These are phyloP conservation scores for Sporothrix inflata DNA, from an alignment of 2,329 filamentous ascomycete species.

Conservation along the genomic window DNA sequence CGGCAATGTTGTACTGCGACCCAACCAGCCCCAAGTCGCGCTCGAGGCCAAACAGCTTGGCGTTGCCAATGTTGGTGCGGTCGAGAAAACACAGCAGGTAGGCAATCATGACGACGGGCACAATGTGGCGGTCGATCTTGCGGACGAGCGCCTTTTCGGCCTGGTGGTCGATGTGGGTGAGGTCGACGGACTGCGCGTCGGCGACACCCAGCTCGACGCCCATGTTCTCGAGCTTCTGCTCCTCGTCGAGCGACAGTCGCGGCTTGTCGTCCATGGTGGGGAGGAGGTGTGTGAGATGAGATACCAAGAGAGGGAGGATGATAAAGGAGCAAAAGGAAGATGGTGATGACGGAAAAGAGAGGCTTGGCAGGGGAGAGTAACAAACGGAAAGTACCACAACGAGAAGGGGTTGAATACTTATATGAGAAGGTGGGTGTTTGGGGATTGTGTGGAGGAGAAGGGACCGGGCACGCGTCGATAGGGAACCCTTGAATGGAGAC, in stretches of 20 bases:
- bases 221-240: background rate
- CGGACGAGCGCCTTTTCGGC: conserved; percentile 25
- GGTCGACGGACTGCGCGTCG: background rate
- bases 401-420: background rate
- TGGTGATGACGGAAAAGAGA: background rate
- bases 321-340: background rate
- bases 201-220: background rate
- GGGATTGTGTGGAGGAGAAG: background rate
- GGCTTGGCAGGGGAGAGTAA: background rate
- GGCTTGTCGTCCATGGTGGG: conserved; percentile 16
- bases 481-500: background rate
- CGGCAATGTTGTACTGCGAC: conserved; percentile 71
- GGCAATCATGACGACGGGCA: conserved; percentile 15
- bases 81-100: conserved; percentile 27
- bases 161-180: conserved; percentile 24
- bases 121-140: conserved; percentile 23
- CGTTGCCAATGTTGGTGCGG: conserved; percentile 72
- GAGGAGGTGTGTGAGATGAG: too few relatives aligned
- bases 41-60: conserved; percentile 66
- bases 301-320: background rate
- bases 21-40: conserved; percentile 62
- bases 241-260: conserved; percentile 4
- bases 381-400: background rate
- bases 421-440: background rate
- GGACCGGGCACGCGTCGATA: background rate